Base-by-base conservation (phyloP, 192 early-diverging fungal species). In the Backusella tuberculispora region DNA sequence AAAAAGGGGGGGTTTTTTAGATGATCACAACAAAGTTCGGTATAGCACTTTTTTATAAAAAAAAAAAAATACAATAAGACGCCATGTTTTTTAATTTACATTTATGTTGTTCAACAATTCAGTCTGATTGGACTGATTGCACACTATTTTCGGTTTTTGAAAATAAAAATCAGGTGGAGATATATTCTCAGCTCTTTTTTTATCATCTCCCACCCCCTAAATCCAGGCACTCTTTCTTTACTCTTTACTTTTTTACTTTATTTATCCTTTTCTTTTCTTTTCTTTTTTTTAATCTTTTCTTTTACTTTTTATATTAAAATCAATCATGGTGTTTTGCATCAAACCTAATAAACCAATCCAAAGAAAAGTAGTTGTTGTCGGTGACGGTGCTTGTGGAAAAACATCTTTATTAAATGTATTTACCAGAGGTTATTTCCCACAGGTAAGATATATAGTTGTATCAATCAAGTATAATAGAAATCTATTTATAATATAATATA, bases 381-480 rank as follows among this genome's bases (percentile, higher is more conserved):
- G 93, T 26, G 93, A 94, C 74, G 93, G 93, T 77, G 91, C 92
- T 50, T 93, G 93, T 74, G 93, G 93, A 34, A 95, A 95, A 76
- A 95, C 93, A 21, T 92, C 87, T 29, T 76, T 94, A 65, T 84
- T 94, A 41, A 90, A 87, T 45, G 91, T 92, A 13, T 94, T 91
- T 74, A 89, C 89, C n/a, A 85, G 90, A 60, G 91, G 90, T 70
- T 82, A 84, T 53, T 95, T 95, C 77, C 95, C 95, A 67, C 91
- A 92, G 90, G 95, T 96, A 85, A 76, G 85, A 83, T 8, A n/a
- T 50, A 19, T 3, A 50, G 38, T 73, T 21, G 12, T 12, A 65
- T 64, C n/a, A 34, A 65, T 63, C 17, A 46, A 43, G 19, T 60
- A 45, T n/a, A 46, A 17, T 44, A 17, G n/a, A 65, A 38, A n/a